Evolutionary conservation across 306 rosid genomes (phyloP).

Genomic region (Medicago ruthenica): DNA sequence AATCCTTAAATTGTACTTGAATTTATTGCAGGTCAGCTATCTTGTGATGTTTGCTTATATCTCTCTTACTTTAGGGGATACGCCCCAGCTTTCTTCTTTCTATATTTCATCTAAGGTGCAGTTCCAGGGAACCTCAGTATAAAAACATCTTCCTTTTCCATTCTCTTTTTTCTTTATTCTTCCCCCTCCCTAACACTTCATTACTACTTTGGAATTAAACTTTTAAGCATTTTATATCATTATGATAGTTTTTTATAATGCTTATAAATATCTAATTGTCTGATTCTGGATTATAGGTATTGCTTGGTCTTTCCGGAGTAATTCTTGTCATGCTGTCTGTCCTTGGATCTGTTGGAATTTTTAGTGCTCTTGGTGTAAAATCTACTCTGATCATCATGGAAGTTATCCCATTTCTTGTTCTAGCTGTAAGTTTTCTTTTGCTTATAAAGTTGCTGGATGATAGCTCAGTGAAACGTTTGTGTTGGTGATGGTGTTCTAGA

Average conservation of each 20-base stretch:
- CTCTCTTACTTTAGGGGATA: constrained; percentile 95
- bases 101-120: constrained; percentile 91
- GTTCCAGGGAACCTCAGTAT: constrained; percentile 27
- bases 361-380: constrained; percentile 90
- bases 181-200: constrained; percentile 21
- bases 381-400: constrained; percentile 97
- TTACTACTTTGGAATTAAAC: background rate
- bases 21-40: constrained; percentile 87
- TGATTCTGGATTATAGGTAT: constrained; percentile 62
- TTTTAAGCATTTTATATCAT: constrained; percentile 21
- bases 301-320: constrained; percentile 95
- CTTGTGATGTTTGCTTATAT: constrained; percentile 98
- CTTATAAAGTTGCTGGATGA: constrained; percentile 28
- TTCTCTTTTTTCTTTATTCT: constrained; percentile 17
- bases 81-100: constrained; percentile 69
- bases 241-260: constrained; percentile 19
- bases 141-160: constrained; percentile 9
- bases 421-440: constrained; percentile 80
- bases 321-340: constrained; percentile 93
- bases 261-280: constrained; percentile 37
- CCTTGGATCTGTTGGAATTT: constrained; percentile 92
- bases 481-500: constrained; percentile 21
- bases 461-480: constrained; percentile 14
- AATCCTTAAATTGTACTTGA: constrained; percentile 32
- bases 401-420: constrained; percentile 98